phyloP scores from a whole-genome alignment of 1,284 basidiomycete species.

The Austroboletus niveus region DNA sequence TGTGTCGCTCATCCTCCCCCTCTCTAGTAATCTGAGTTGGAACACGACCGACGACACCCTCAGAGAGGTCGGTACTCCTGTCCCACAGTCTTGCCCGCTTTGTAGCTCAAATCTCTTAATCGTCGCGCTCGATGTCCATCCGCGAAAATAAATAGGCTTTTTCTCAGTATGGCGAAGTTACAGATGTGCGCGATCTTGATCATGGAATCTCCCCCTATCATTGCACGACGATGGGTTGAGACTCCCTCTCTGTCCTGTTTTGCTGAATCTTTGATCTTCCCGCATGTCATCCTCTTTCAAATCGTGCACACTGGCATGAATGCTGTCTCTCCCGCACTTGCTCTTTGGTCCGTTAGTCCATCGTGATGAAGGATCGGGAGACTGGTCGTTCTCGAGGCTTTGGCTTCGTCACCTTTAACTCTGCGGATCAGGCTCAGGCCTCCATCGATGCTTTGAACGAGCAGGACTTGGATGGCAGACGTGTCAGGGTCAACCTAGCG shows the following conservation, averaged over 20 bases:
- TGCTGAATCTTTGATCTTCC: slow-evolving; percentile 34
- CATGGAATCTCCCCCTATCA: slow-evolving; percentile 40
- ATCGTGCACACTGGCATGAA: not conserved
- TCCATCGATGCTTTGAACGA: slow-evolving; percentile 84
- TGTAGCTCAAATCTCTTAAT: slow-evolving; percentile 22
- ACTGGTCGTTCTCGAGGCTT: slow-evolving; percentile 96
- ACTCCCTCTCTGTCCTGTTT: slow-evolving; percentile 24
- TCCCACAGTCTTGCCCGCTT: slow-evolving; percentile 29
- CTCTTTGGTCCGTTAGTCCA: slow-evolving; percentile 53
- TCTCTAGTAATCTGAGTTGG: slow-evolving; percentile 79
- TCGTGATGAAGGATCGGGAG: slow-evolving; percentile 97
- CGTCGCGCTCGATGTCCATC: not conserved
- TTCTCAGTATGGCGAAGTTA: slow-evolving; percentile 56
- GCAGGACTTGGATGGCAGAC: slow-evolving; percentile 89
- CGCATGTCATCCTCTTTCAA: slow-evolving; percentile 18
- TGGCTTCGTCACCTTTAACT: slow-evolving; percentile 85
- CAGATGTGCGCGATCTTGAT: slow-evolving; percentile 65
- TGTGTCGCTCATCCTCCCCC: not conserved
- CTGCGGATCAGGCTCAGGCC: slow-evolving; percentile 62
- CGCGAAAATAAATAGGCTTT: slow-evolving; percentile 55
- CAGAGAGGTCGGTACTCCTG: slow-evolving; percentile 67
- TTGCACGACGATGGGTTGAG: slow-evolving; percentile 34
- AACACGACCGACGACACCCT: slow-evolving; percentile 87
- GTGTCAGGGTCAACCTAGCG: slow-evolving; percentile 91
- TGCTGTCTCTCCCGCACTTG: not conserved